phyloP scores from a whole-genome alignment of 352 stramenopile species.

The Pythium guiyangense region DNA sequence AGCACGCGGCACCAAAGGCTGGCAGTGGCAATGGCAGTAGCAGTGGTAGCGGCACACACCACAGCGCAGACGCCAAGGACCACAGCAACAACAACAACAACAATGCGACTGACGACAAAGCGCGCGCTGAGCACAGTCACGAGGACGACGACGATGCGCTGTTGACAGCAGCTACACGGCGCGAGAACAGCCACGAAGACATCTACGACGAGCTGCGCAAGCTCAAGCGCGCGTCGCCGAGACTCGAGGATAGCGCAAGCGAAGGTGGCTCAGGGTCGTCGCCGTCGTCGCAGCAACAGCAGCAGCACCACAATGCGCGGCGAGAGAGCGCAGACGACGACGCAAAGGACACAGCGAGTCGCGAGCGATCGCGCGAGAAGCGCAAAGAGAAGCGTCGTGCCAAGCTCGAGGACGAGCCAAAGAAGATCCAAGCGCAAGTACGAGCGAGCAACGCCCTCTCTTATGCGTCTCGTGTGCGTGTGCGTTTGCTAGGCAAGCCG shows the following conservation, averaged over 20 bases:
- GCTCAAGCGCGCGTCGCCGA: constrained; percentile 32
- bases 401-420: constrained; percentile 63
- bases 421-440: constrained; percentile 62
- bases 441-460: neutral
- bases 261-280: constrained; percentile 15
- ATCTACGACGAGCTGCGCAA: constrained; percentile 59
- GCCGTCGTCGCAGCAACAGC: neutral
- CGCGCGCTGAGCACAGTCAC: constrained; percentile 3
- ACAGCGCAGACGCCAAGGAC: constrained; percentile 14
- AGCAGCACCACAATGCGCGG: neutral
- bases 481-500: neutral
- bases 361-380: constrained; percentile 42
- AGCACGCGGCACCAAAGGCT: constrained; percentile 27
- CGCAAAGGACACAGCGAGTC: constrained; percentile 24
- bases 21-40: neutral
- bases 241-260: constrained; percentile 20
- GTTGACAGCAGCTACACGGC: constrained; percentile 11
- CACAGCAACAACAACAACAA: constrained; percentile 18
- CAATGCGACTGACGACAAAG: constrained; percentile 21
- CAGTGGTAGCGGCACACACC: neutral
- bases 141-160: constrained; percentile 16
- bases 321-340: constrained; percentile 22
- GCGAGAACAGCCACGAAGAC: constrained; percentile 31
- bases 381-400: constrained; percentile 46
- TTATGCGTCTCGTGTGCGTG: neutral